These are phyloP conservation scores for Zanthoxylum bungeanum DNA, from an alignment of 345 rosid genomes.

Conservation along the genomic window DNA sequence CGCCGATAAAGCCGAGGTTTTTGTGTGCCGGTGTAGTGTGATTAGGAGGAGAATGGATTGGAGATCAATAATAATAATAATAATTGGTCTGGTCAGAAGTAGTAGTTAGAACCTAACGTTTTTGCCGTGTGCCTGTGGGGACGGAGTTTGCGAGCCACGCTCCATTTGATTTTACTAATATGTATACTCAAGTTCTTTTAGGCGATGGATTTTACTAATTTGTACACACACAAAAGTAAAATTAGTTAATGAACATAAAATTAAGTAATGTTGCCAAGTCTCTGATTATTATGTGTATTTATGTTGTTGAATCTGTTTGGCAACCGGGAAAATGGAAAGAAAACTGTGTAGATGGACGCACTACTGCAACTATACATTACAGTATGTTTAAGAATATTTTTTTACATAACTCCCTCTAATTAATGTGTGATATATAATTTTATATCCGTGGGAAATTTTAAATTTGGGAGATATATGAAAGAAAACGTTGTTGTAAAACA, in stretches of 20 bases:
- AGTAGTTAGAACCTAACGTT: slow-evolving; percentile 23
- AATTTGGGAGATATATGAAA: too few species aligned
- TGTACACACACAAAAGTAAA: too few species aligned
- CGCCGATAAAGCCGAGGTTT: slow-evolving; percentile 43
- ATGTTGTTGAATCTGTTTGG: background rate
- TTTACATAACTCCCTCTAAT: too few species aligned
- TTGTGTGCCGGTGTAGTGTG: slow-evolving; percentile 57
- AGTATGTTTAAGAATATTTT: too few species aligned
- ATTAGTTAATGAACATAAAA: background rate
- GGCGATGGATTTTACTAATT: background rate
- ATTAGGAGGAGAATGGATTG: too few species aligned
- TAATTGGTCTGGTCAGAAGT: background rate
- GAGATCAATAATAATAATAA: too few species aligned
- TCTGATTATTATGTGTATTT: background rate
- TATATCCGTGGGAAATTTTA: too few species aligned
- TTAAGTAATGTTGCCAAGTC: background rate
- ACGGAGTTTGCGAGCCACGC: background rate
- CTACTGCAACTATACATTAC: too few species aligned
- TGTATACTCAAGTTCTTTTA: background rate
- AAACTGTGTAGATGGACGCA: too few species aligned
- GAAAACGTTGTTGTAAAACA: too few species aligned
- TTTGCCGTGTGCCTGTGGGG: background rate
- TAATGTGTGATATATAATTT: too few species aligned
- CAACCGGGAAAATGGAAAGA: background rate
- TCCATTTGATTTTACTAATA: slow-evolving; percentile 5